Base-by-base conservation (phyloP, 352 stramenopile species). In the Phytopythium kandeliae region DNA sequence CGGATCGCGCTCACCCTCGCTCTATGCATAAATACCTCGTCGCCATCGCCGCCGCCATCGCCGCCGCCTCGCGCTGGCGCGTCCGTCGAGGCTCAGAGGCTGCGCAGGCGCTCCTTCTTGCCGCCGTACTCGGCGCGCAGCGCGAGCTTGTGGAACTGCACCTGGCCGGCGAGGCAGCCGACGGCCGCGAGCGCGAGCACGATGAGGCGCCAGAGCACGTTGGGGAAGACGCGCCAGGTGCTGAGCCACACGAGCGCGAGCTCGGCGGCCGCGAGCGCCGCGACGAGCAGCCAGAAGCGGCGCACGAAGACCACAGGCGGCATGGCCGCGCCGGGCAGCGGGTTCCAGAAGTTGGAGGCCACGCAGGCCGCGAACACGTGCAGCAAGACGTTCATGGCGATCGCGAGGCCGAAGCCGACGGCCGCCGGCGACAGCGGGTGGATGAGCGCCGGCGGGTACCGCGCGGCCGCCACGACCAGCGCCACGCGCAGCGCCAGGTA, bases 291-390 rank as follows among this genome's bases (percentile, higher is more conserved):
- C 83, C 83, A 93, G 62, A 92, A 93, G 15, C 52, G 60, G 41
- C 60, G 72, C 22, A 89, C 71, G 55, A 88, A 90, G 8, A 89
- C 59, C 42, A 90, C 69, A 5, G 75, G 77, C 15, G 78, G 78
- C 71, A 90, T 89, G 22, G 66, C 76, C 22, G 88, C 55, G 22
- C 71, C 57, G 28, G 63, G 55, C 34, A 62, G 44, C 10, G 71
- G 72, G 24, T 71, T 69, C 78, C 78, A 92, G 51, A 89, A 92
- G 65, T 89, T 89, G 28, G 82, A 92, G 31, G 90, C 63, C 37
- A 86, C 73, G 45, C 78, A 89, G 42, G 77, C 78, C 16, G 69
- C 69, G 51, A 85, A 92, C 42, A 92, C 74, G 43, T 87, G 72
- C 57, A 92, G 56, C 48, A 89, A 81, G 5, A 89, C 68, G 61